Evolutionary conservation across 306 rosid species (phyloP).

Genomic region (Datisca glomerata): DNA sequence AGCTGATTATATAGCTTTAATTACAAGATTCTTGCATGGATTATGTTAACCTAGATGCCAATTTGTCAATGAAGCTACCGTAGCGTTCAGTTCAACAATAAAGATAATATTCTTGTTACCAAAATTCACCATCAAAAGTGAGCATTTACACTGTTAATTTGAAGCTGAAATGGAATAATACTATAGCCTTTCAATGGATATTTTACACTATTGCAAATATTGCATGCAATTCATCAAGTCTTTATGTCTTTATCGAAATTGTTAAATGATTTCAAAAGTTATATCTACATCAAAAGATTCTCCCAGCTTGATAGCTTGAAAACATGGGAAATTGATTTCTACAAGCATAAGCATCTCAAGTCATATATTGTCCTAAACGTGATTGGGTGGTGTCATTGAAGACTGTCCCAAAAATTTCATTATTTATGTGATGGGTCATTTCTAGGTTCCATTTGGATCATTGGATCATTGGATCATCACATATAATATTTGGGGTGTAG

Average conservation of each 20-base stretch:
- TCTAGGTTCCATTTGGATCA: no score
- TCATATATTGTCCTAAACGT: no score
- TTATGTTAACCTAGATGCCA: conserved; percentile 10
- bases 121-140: conserved; percentile 25
- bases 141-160: conserved; percentile 23
- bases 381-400: no score
- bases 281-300: conserved; percentile 39
- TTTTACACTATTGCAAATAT: no score
- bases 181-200: no score
- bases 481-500: no score
- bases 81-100: conserved; percentile 16
- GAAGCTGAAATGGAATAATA: conserved; percentile 12
- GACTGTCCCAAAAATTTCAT: no score
- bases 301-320: conserved; percentile 64
- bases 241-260: conserved; percentile 54
- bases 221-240: conserved; percentile 23
- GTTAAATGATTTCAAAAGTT: background rate
- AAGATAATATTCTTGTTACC: conserved; percentile 6
- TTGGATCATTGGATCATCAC: no score
- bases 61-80: conserved; percentile 36
- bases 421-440: no score
- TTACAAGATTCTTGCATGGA: no score
- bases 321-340: conserved; percentile 72
- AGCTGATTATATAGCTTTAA: no score
- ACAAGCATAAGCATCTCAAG: conserved; percentile 85